Evolutionary conservation across 352 stramenopile genomes (phyloP), one percentile per base, ranked within the genome.

Genomic region (Phytophthora hybrid): DNA sequence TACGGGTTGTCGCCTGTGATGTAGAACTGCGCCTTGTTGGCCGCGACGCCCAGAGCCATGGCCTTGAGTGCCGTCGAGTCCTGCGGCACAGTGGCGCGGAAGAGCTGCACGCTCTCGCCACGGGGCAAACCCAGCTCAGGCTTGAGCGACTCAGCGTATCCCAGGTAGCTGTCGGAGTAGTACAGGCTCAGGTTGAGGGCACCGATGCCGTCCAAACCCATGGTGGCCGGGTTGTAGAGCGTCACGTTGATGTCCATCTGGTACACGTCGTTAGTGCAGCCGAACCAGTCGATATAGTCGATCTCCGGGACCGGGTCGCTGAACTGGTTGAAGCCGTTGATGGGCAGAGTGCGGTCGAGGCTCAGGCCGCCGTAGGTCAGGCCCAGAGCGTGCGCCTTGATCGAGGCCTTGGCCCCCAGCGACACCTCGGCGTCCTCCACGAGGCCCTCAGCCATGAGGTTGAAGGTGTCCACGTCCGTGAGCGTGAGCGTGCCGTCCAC

Each of bases 131-230:
- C 81, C 41, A 84, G 57, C 51, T 82, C 62, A 9, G 82, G 74
- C 37, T 83, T 72, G 9, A 68, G 61, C 53, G 85, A 90, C 39
- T 88, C 46, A 2, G 83, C 82, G 64, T 91, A 90, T 19, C 87
- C 87, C 39, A 94, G 65, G 69, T 90, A 94, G 29, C 80, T 75
- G 41, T 89, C 59, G 13, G 74, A 66, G 69, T 86, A 90, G 79
- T 92, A 92, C 34, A 94, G 65, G 18, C 76, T 91, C 69, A 94
- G 67, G 69, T 93, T 94, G 53, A 94, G 81, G 52, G 76, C 68
- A 46, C 84, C 87, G 31, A 94, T 80, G 66, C 85, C 81, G 52
- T 88, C 68, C 21, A 92, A 64, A 11, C 83, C 83, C 63, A 92
- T 78, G 37, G 74, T 57, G 19, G 78, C 71, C 60, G 78, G 69